A percentile compares a stretch with the other conserved stretches of the same genome.
Conservation (phyloP, 331 rosid species). For the Cydonia oblonga region DNA sequence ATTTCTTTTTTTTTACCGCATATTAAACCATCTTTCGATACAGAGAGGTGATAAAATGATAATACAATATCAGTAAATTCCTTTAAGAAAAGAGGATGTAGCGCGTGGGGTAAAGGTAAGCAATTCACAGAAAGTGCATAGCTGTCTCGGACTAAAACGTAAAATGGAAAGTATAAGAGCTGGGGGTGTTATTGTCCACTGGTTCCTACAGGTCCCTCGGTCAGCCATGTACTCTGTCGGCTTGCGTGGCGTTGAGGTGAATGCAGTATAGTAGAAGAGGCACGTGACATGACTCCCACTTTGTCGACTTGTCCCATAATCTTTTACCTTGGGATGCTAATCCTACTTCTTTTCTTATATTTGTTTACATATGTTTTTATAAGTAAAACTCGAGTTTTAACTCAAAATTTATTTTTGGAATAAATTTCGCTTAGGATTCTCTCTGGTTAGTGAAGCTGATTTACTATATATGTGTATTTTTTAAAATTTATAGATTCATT, state of each 20-base stretch:
- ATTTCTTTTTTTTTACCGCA: too few relatives aligned
- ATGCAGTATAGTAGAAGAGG: not conserved
- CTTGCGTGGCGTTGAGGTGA: constrained; percentile 16
- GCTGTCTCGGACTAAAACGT: constrained; percentile 7
- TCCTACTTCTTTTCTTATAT: not conserved
- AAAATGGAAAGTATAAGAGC: not conserved
- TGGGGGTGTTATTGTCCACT: not conserved
- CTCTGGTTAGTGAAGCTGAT: too few relatives aligned
- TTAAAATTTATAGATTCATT: too few relatives aligned
- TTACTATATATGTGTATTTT: too few relatives aligned
- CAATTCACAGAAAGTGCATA: not conserved
- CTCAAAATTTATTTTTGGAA: too few relatives aligned
- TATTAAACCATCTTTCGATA: too few relatives aligned
- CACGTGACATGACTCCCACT: constrained; percentile 25
- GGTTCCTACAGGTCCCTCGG: constrained; percentile 7
- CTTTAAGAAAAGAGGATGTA: not conserved
- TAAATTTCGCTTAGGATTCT: too few relatives aligned
- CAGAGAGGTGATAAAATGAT: too few relatives aligned
- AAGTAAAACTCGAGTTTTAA: not conserved
- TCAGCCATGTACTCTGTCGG: constrained; percentile 20
- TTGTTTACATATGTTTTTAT: not conserved
- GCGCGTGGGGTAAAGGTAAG: not conserved
- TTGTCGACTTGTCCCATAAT: constrained; percentile 14
- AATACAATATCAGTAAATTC: too few relatives aligned
- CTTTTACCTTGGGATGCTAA: not conserved